Conservation (phyloP, 208 protist genomes). For the Novymonas esmeraldas region DNA sequence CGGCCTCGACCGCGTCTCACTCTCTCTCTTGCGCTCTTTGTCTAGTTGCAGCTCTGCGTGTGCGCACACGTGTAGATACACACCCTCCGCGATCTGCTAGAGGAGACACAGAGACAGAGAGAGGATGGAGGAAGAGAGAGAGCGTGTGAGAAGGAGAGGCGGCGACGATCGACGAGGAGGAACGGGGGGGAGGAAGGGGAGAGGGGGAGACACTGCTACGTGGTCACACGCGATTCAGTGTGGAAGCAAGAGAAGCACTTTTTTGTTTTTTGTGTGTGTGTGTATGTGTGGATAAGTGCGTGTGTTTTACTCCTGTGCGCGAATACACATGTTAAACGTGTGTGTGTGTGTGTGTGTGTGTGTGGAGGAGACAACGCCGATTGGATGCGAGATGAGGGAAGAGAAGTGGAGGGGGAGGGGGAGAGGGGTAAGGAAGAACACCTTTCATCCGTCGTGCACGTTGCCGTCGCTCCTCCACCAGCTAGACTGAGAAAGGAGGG, state of each 20-base stretch:
- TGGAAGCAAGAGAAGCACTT: no score
- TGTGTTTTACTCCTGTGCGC: background rate
- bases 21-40: no score
- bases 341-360: conserved; percentile 12
- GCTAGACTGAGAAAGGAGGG: no score
- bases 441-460: no score
- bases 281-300: no score
- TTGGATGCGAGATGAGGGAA: background rate
- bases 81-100: background rate
- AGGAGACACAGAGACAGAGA: conserved; percentile 2
- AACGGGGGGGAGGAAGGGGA: no score
- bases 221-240: no score
- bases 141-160: background rate
- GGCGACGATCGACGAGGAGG: background rate
- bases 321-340: conserved; percentile 5
- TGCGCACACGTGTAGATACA: background rate
- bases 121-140: conserved; percentile 3
- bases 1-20: no score
- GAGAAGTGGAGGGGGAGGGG: background rate
- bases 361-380: background rate
- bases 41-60: no score
- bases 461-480: no score
- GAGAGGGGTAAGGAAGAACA: background rate
- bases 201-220: no score
- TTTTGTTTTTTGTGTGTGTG: no score